Base-by-base conservation (phyloP, 768 basidiomycete species). In the Suillus discolor region DNA sequence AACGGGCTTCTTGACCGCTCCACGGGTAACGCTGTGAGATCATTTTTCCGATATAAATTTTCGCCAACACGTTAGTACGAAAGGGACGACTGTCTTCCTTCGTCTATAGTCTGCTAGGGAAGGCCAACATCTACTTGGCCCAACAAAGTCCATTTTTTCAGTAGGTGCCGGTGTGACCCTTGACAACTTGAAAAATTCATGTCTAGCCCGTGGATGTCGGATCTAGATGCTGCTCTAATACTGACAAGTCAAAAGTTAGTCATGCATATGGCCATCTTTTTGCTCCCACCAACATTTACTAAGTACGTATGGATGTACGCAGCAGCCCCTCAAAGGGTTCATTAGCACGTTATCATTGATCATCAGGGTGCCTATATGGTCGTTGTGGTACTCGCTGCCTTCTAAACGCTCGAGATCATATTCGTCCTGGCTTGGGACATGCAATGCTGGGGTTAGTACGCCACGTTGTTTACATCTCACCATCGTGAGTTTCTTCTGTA, bases 291-390 rank as follows among this genome's bases (percentile, higher is more conserved):
- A 7, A 45, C 55, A 34, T 11, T 18, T 31, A 66, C 28, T 1
- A 31, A 31, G 31, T 39, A 72, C 74, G 9, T 62, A 39, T 57
- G 38, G 63, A 53, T 70, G 38, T 62, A 51, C 62, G 36, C 47
- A 63, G 11, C 87, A 87, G 67, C 85, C 87, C 11, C 71, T 84
- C 73, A 87, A 85, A 69, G 76, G 73, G 11, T 63, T 86, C 23
- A 39, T 82, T 18, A 69, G 71, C 62, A 80, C 79, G 6, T 62
- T 81, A 42, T 76, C 31, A 31, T 31, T 31, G 31, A 31, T 84
- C 47, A 42, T 88, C 41, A 81, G 81, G 36, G 55, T 85, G 57
- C 86, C 87, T 3, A 68, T 81, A 54, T 87, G 87, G 85, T 67
- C 76, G 23, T 62, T 87, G 8, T 65, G 79, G 20, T 77, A 79